These are phyloP conservation scores for Xylariaceae sp. DNA, from an alignment of 2,329 filamentous ascomycete species.

Conservation along the genomic window DNA sequence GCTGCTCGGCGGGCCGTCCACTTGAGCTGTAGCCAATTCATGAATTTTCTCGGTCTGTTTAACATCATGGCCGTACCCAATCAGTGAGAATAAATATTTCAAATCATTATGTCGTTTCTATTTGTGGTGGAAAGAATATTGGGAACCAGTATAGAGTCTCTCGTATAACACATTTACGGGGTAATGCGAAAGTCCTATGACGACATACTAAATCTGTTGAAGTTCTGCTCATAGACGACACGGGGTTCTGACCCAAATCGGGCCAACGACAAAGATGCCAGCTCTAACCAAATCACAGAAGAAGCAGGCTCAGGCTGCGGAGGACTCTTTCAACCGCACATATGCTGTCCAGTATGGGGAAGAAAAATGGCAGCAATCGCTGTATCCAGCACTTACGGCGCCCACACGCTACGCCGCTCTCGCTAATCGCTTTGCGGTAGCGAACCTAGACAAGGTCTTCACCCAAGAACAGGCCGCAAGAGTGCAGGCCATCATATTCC, in stretches of 20 bases:
- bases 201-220: not conserved
- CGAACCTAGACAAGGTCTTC: constrained; percentile 27
- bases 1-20: no score
- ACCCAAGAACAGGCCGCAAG: constrained; percentile 23
- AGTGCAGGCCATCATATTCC: constrained; percentile 30
- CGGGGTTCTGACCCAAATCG: not conserved
- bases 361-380: constrained; percentile 36
- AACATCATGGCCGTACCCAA: no score
- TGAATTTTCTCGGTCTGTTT: no score
- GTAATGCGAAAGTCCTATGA: no score
- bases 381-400: constrained; percentile 36
- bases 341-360: constrained; percentile 36
- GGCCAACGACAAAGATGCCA: constrained; percentile 28
- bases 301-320: constrained; percentile 35
- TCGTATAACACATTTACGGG: not conserved
- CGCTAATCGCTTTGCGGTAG: constrained; percentile 33
- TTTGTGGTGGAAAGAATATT: no score
- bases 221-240: not conserved
- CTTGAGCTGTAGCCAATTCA: no score
- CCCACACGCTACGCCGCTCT: constrained; percentile 40
- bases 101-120: no score
- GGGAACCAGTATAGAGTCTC: no score
- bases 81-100: no score
- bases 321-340: constrained; percentile 37
- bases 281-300: constrained; percentile 38